These are phyloP conservation scores for Neodidymelliopsis sp. DNA, from an alignment of 2,329 filamentous ascomycete species.

Conservation along the genomic window DNA sequence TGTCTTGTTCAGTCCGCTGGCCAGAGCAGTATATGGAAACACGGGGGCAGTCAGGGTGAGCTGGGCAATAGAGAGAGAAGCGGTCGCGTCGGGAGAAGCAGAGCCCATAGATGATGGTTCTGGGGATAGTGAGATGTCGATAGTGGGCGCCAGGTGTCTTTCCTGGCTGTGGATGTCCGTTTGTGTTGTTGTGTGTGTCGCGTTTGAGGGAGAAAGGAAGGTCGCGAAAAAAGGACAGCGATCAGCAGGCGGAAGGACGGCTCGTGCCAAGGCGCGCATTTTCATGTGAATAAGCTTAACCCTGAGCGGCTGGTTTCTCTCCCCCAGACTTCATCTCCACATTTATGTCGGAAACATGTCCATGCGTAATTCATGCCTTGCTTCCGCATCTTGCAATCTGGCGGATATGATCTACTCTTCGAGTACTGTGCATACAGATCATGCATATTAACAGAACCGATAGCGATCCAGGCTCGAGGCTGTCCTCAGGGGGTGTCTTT, in stretches of 20 bases:
- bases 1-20: constrained; percentile 49
- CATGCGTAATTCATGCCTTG: constrained; percentile 13
- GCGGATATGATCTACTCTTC: neutral
- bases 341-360: constrained; percentile 2
- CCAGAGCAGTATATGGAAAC: constrained; percentile 44
- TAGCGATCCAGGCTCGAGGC: neutral
- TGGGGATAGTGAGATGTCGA: constrained; percentile 29
- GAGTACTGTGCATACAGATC: neutral
- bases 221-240: constrained; percentile 24
- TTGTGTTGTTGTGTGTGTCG: constrained; percentile 26
- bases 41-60: constrained; percentile 46
- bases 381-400: constrained; percentile 1
- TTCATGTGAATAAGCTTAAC: constrained; percentile 36
- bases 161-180: constrained; percentile 35
- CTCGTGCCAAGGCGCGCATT: constrained; percentile 21
- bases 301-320: constrained; percentile 23
- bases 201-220: constrained; percentile 26
- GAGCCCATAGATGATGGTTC: constrained; percentile 55
- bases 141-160: constrained; percentile 39
- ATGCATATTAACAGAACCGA: neutral
- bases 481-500: constrained; percentile 1
- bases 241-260: constrained; percentile 24
- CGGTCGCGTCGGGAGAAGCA: constrained; percentile 46
- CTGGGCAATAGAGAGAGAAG: constrained; percentile 39
- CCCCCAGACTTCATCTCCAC: constrained; percentile 25